Base-by-base conservation (phyloP, 2,329 filamentous ascomycete genomes). In the Cercospora sp. region DNA sequence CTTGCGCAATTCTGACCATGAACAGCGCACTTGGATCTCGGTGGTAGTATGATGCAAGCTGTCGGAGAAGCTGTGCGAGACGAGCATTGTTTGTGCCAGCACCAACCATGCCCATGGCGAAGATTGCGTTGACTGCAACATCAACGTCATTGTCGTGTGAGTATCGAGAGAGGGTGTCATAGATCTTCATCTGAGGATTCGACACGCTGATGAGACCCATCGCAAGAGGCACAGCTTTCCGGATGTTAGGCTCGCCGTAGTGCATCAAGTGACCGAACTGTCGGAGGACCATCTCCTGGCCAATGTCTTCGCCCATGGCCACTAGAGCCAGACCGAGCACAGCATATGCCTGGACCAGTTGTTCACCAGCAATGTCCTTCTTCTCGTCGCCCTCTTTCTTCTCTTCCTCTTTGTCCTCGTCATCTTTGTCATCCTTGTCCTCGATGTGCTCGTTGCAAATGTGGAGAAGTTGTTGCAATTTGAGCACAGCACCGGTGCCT, bases 121-220 rank as follows among this genome's bases (percentile, higher is more conserved):
- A 99, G 78, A 99, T 99, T 76, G 95, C 93, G 78, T 98, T 99
- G 81, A 99, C 91, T 45, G 95, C 95, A 58, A 99, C 95, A 76
- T 99, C 95, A 70, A 94, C 96, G 82, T 99, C 95, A 74, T 95
- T 99, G 83, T 99, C 95, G 86, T 99, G 95, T 72, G 91, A 96
- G 86, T 99, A 99, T 77, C 95, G 87, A 62, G 95, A 99, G 10
- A 99, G 85, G 0, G 95, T 99, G 80, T 99, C 95, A 83, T 99
- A 99, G 59, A 99, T 92, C 86, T 98, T 99, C 94, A 99, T 99
- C 80, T 99, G 96, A 10, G 95, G 95, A 83, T 99, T 99, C 83
- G 93, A 97, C 12, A 96, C 93, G 82, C 92, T 97, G 78, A 99
- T 90, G 64, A 99, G 87, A 76, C 94, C 96, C 93, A 99, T 96